Evolutionary conservation across 2,329 filamentous ascomycete genomes (phyloP).

Genomic region (Talaromyces sp.): DNA sequence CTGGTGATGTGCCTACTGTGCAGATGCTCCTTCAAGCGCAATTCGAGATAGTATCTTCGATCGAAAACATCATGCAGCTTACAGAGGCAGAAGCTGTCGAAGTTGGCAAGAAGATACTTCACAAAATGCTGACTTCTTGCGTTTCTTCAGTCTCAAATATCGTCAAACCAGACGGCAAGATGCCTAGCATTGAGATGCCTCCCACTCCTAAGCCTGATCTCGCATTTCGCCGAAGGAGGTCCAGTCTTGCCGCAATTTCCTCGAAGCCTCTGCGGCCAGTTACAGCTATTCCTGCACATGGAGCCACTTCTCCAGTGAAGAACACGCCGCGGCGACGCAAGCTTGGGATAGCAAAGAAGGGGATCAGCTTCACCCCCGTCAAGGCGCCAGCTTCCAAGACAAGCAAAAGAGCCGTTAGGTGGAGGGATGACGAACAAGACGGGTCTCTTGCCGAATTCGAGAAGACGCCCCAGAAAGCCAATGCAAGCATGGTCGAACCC

Average conservation of each 20-base stretch:
- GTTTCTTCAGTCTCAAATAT: constrained; percentile 71
- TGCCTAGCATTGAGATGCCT: constrained; percentile 53
- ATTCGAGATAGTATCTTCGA: constrained; percentile 81
- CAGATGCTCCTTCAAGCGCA: constrained; percentile 84
- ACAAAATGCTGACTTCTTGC: constrained; percentile 71
- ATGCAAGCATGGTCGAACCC: constrained; percentile 53
- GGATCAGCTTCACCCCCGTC: constrained; percentile 73
- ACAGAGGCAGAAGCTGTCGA: constrained; percentile 75
- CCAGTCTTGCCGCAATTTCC: constrained; percentile 35
- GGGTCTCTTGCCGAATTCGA: constrained; percentile 85
- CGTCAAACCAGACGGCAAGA: constrained; percentile 78
- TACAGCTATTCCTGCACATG: constrained; percentile 28
- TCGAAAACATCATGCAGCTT: constrained; percentile 77
- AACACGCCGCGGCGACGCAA: constrained; percentile 77
- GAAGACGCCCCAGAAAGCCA: constrained; percentile 72
- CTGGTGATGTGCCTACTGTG: constrained; percentile 68
- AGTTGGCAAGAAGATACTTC: constrained; percentile 71
- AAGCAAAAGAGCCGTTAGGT: constrained; percentile 75
- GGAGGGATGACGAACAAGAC: constrained; percentile 86
- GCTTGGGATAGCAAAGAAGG: constrained; percentile 58
- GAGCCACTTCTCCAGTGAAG: constrained; percentile 61
- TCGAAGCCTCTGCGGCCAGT: constrained; percentile 26
- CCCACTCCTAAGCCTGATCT: constrained; percentile 68
- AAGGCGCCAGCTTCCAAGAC: constrained; percentile 55
- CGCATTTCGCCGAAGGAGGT: constrained; percentile 63